Evolutionary conservation across 768 basidiomycete species (phyloP), one percentile per base, ranked within the genome.

Genomic region (Auricularia auricula-judae): DNA sequence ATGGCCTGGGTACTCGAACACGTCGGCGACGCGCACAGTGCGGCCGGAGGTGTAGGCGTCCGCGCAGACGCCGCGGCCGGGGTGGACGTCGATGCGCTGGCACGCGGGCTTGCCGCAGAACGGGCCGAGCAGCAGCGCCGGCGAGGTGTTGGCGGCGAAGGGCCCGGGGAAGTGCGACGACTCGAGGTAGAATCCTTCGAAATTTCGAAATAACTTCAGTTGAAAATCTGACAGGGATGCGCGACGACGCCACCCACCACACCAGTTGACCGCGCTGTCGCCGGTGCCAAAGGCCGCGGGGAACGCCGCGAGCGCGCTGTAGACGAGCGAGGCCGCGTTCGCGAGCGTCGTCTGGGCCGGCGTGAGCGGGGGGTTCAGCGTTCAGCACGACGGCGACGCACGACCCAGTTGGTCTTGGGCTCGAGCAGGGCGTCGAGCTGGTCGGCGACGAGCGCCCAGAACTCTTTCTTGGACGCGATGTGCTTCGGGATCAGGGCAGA

Each of bases 61-160:
- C 4, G 92, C 90, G 73, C 94, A 97, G 11, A 97, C 94, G 35
- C 94, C 93, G n/a, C 82, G 81, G 1, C 81, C 84, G 0, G 77
- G 79, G 3, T 77, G 71, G 51, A 84, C 78, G 64, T 81, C 77
- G 73, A 97, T 93, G 69, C 82, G 85, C 69, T 91, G 89, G 73
- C 95, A 98, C 0, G 95, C 95, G 1, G 94, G 95, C 69, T 88
- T 89, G 62, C 94, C 94, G 68, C 86, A 87, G 75, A 95, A 97
- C 0, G 93, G 93, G 0, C 88, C 93, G 4, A 94, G 77, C 53
- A 92, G 75, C 8, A 95, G 75, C 4, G 75, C 72, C 42, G 63
- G 36, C 34, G 53, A 2, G 29, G 36, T n/a, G 4, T 44, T 23
- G 70, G 70, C 84, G 39, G 39, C 39, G 74, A 54, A 3, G 54